A percentile compares a stretch with the other conserved stretches of the same genome.
Evolutionary conservation across 768 basidiomycete species (phyloP).

Genomic region (Tylopilus intermedius): DNA sequence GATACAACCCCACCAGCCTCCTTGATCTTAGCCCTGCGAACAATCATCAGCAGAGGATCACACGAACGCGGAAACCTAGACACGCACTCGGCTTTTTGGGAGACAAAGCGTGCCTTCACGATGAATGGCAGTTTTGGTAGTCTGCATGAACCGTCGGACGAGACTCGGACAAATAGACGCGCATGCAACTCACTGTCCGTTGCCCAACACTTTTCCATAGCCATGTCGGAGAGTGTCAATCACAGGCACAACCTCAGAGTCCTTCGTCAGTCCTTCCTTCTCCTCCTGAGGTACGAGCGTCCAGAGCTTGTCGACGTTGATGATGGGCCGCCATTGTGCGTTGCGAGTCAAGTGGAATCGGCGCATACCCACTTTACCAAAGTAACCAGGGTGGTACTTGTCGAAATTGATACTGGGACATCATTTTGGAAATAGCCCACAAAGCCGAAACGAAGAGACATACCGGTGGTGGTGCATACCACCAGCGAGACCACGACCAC

Average conservation of each 20-base stretch:
- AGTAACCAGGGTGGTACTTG: conserved; percentile 99
- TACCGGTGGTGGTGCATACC: conserved; percentile 99
- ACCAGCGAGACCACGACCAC: conserved; percentile 99
- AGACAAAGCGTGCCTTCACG: conserved; percentile 96
- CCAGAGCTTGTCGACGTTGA: conserved; percentile 99
- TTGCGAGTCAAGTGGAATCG: conserved; percentile 95
- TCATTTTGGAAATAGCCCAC: neutral
- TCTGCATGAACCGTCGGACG: conserved; percentile 32
- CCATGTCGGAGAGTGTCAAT: conserved; percentile 83
- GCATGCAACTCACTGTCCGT: conserved; percentile 64
- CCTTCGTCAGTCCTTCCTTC: conserved; percentile 69
- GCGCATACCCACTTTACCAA: conserved; percentile 99
- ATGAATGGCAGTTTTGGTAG: conserved; percentile 92
- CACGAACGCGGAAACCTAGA: neutral
- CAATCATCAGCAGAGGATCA: conserved; percentile 16
- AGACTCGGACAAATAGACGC: neutral
- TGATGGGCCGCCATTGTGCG: conserved; percentile 85
- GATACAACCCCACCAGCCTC: conserved; percentile 92
- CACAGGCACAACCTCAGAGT: conserved; percentile 86
- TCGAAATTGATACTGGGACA: conserved; percentile 82
- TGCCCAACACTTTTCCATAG: conserved; percentile 93
- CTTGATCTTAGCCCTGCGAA: conserved; percentile 71
- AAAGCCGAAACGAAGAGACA: conserved; percentile 28
- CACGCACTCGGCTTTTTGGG: conserved; percentile 73
- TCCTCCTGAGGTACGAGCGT: conserved; percentile 81